Evolutionary conservation across 2,329 filamentous ascomycete species (phyloP), one percentile per base, ranked within the genome.

Genomic region (Fusarium pseudoanthophilum): DNA sequence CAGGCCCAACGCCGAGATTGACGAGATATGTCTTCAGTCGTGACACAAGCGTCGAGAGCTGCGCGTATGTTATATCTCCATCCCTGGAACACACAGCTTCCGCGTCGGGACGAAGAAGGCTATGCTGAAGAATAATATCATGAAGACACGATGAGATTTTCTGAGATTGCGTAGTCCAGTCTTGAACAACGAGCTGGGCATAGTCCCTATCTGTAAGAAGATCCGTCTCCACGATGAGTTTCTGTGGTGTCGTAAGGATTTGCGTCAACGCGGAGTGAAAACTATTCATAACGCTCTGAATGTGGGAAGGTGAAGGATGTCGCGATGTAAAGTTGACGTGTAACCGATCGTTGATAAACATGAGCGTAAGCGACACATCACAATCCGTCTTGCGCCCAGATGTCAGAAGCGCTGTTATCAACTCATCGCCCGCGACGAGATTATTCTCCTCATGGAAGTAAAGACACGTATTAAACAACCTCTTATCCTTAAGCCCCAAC

Each of bases 141-240:
- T 87, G 85, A 0, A 88, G 76, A 72, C 86, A 75, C 18, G 77
- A 83, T 57, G 81, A 84, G 52, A 80, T 80, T 75, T 82, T 80
- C 10, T 84, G 81, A 4, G 84, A 81, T 4, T 77, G 78, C 40
- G 81, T 75, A 5, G 83, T 82, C 2, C 80, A 84, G 57, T 87
- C 88, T 80, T 88, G 89, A 10, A 85, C 83, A 13, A 87, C 77
- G 46, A 90, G 85, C 62, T 89, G 87, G 9, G 85, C 82, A 69
- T 86, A 86, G 72, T 91, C 89, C 14, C 85, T 82, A 53, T 88
- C 85, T 18, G 84, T 89, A 73, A 90, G 89, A 7, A 89, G 81
- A 76, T 89, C 85, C 32, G 87, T 79, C 26, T 87, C 80, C 11
- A 81, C 84, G 57, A 89, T 80, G 8, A 80, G 78, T 21, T 80